Base-by-base conservation (phyloP, 106 monocot genomes). In the Dioscorea dumetorum region DNA sequence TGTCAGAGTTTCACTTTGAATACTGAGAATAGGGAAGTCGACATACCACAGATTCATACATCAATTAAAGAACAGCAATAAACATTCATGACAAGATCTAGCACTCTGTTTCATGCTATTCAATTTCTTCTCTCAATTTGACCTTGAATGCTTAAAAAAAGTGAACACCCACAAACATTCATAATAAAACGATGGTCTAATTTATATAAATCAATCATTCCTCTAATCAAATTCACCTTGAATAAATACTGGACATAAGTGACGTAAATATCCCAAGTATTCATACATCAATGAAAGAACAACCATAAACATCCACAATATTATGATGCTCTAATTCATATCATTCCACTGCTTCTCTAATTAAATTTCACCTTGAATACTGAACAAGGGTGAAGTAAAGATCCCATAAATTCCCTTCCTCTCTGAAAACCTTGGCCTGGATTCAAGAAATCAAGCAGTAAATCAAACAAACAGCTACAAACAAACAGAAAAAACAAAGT, bases 381-480 rank as follows among this genome's bases (percentile, higher is more conserved):
- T 68, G 50, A 2, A 24, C 24, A 6, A 68, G 61, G 0, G 75
- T 49, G 18, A 33, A 34, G 35, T 62, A 54, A 68, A 75, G 68
- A 62, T 68, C 52, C 11, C 28, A 51, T 60, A 48, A 34, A 56
- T 68, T 61, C 22, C 68, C 75, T 53, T 68, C 68, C 15, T 75
- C 61, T 52, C 68, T 50, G 49, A 62, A 68, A 54, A 68, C 52
- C 14, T 68, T 68, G 17, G 68, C 68, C 75, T 75, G 54, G 49
- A 16, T 41, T 62, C 12, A 33, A 62, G 17, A 31, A 15, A 53
- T 0, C 31, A 34, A 49, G 54, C 18, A 13, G 34, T 23, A 50
- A 6, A 4, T 62, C n/a, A 22, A 15, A 54, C 7, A 13, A 54
- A 22, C 22, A 15, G 24, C 17, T 8, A 53, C 48, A 5, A 51